Evolutionary conservation across 2,329 filamentous ascomycete species (phyloP), one percentile per base, ranked within the genome.

Genomic region (Hypoxylon sp.): DNA sequence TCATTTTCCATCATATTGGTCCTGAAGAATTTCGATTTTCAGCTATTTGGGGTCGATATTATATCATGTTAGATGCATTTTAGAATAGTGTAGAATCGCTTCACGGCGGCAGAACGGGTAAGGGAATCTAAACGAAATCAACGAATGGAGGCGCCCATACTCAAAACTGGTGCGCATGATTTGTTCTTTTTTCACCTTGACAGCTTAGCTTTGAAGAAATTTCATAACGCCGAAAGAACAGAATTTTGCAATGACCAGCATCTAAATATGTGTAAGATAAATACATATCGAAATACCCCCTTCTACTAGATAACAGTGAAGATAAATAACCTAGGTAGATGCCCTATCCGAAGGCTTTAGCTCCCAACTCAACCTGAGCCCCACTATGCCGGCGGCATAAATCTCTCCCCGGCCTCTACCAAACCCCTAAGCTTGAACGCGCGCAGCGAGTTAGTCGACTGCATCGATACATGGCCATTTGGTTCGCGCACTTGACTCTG

Each of bases 401-500:
- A 64, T 63, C 71, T 73, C 63, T 70, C 65, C 29, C 65, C 72
- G 5, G 59, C 60, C 26, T 72, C 72, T 9, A 65, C 66, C 19
- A 70, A 44, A 2, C 63, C 57, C 59, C 70, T 63, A 31, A 76
- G 67, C 62, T 70, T 73, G n/a, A 76, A 75, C n/a, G 74, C 50
- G 48, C 75, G 71, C 42, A 76, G 58, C 44, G 75, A 76, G 26
- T 65, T 76, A 17, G 71, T 75, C 39, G 71, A 75, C 22, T 69
- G 72, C 59, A 62, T 67, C 29, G 73, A 74, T 24, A 63, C 33
- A 35, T 73, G 70, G 3, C 70, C 65, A 19, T 55, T 60, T 26
- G 14, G 2, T 4, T 50, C 47, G 39, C 37, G 52, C 24, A 14
- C 22, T 10, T 39, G 58, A 13, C 57, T 33, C 26, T 29, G 3